A percentile compares a stretch with the other conserved stretches of the same genome.
Conservation (phyloP, 1,284 basidiomycete species). For the Phlebopus sp. region DNA sequence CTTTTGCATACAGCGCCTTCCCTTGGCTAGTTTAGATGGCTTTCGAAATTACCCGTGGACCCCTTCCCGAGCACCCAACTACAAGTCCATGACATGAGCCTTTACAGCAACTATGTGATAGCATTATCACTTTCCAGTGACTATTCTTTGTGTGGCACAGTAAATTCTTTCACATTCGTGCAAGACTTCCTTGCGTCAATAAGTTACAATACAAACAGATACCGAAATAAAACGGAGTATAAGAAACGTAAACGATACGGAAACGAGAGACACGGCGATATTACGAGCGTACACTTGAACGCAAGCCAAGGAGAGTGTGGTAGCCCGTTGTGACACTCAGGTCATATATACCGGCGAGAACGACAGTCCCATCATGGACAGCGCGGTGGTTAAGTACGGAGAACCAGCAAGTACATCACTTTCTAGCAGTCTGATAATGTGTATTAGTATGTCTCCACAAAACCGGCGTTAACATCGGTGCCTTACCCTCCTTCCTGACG, state of each 20-base stretch:
- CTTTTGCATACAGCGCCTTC: no score
- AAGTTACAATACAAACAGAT: conserved; percentile 28
- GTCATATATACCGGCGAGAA: no score
- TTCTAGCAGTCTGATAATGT: background rate
- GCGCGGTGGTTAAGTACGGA: background rate
- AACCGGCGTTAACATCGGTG: conserved; percentile 9
- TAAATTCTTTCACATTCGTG: conserved; percentile 1
- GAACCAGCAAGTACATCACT: background rate
- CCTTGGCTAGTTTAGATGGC: no score
- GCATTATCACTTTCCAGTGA: background rate
- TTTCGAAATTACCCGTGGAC: no score
- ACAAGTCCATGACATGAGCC: no score
- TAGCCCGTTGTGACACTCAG: conserved; percentile 1
- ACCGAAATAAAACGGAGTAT: conserved; percentile 30
- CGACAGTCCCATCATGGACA: no score
- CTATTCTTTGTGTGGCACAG: background rate
- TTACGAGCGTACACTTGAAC: conserved; percentile 27
- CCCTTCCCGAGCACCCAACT: no score
- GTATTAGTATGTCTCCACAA: background rate
- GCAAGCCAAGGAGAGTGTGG: conserved; percentile 7
- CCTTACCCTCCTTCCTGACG: conserved; percentile 22
- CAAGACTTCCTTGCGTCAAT: conserved; percentile 14
- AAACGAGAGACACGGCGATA: conserved; percentile 30
- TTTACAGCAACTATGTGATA: no score
- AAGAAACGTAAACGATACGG: conserved; percentile 22